phyloP scores from a whole-genome alignment of 371 early-diverging fungal genomes.

The Parasitella parasitica region DNA sequence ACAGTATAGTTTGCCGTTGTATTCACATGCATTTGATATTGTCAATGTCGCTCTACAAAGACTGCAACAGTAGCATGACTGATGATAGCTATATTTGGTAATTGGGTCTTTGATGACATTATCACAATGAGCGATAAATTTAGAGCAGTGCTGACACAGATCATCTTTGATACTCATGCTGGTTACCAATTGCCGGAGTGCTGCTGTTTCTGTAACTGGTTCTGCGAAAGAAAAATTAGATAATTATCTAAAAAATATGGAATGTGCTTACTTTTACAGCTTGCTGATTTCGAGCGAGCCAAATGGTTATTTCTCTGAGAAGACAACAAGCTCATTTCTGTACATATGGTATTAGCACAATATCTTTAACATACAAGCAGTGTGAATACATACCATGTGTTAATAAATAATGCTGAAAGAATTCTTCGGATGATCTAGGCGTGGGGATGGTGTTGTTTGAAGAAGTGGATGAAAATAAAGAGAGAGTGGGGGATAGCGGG shows the following conservation, averaged over 20 bases:
- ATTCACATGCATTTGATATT: slow-evolving; percentile 24
- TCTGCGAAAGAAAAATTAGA: background rate
- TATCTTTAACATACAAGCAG: background rate
- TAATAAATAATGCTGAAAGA: background rate
- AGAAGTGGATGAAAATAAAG: background rate
- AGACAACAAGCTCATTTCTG: background rate
- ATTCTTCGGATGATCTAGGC: background rate
- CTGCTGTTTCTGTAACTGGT: background rate
- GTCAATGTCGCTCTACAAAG: background rate
- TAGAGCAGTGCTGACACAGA: background rate
- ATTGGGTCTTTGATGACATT: background rate
- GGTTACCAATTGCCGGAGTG: background rate
- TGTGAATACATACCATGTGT: background rate
- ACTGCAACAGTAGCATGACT: background rate
- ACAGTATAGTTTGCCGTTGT: slow-evolving; percentile 68
- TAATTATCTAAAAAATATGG: background rate
- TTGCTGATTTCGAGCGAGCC: background rate
- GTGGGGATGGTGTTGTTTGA: background rate
- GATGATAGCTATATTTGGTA: background rate
- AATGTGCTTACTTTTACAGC: background rate
- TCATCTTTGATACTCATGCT: background rate
- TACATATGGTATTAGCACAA: background rate
- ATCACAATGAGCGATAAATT: background rate
- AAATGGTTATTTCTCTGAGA: background rate
- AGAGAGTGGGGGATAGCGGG: background rate